Percentiles rank a stretch among this genome's conserved stretches.
phyloP scores from a whole-genome alignment of 2,329 filamentous ascomycete genomes.

The Cladosporium austrohemisphaericum region DNA sequence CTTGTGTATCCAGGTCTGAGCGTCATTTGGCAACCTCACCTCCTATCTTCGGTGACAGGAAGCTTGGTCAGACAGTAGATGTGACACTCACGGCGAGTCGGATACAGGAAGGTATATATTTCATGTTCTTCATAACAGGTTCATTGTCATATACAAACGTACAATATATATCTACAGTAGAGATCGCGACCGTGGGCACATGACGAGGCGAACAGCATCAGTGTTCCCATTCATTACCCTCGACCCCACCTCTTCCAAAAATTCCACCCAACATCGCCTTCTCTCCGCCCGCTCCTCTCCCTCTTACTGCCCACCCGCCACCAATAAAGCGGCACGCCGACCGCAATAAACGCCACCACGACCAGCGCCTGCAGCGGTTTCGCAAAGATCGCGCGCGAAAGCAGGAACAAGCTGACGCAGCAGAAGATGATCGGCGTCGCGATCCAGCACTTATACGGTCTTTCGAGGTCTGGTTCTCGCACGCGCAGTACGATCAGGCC shows the following conservation, averaged over 20 bases:
- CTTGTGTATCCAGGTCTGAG: too few relatives aligned
- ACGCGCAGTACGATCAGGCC: slow-evolving; percentile 89
- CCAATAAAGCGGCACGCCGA: slow-evolving; percentile 83
- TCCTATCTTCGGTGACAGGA: too few relatives aligned
- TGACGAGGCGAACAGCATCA: too few relatives aligned
- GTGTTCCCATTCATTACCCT: too few relatives aligned
- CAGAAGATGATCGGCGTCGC: slow-evolving; percentile 96
- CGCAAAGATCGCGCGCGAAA: slow-evolving; percentile 83
- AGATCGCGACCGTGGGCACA: too few relatives aligned
- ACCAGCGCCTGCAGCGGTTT: slow-evolving; percentile 86
- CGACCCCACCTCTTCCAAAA: slow-evolving; percentile 45
- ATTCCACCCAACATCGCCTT: slow-evolving; percentile 25
- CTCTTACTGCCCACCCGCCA: slow-evolving; percentile 69
- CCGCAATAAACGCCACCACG: slow-evolving; percentile 78
- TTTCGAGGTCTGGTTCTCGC: slow-evolving; percentile 77
- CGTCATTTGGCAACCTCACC: too few relatives aligned
- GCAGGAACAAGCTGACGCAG: slow-evolving; percentile 89
- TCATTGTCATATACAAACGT: too few relatives aligned
- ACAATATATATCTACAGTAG: too few relatives aligned
- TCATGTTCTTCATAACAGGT: too few relatives aligned
- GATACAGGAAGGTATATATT: too few relatives aligned
- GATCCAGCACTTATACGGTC: slow-evolving; percentile 95
- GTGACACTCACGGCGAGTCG: too few relatives aligned
- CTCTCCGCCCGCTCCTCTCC: slow-evolving; percentile 29
- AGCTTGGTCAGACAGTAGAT: too few relatives aligned